phyloP scores from a whole-genome alignment of 2,329 filamentous ascomycete species.

The Aspergillus aculeatinus region DNA sequence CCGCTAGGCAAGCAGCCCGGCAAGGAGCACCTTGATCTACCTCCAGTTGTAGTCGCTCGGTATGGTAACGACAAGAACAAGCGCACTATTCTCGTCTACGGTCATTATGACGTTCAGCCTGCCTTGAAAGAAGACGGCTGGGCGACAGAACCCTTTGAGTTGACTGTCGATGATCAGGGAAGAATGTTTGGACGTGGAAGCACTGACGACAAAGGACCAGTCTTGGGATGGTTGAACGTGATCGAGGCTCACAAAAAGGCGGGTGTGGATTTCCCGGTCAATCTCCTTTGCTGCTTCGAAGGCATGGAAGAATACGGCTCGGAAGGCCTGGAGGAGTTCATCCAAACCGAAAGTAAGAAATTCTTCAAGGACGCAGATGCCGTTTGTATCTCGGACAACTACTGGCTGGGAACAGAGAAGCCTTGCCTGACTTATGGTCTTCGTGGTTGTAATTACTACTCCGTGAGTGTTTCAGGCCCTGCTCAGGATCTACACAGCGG shows the following conservation, averaged over 20 bases:
- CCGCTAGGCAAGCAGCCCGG: constrained; percentile 88
- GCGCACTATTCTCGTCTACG: constrained; percentile 93
- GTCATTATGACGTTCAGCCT: constrained; percentile 98
- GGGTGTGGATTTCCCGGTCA: constrained; percentile 91
- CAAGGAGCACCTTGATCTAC: constrained; percentile 85
- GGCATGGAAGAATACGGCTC: constrained; percentile 99
- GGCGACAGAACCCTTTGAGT: constrained; percentile 89
- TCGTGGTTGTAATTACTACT: constrained; percentile 97
- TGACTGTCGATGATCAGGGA: constrained; percentile 83
- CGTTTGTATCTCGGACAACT: constrained; percentile 98
- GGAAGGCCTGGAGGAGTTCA: constrained; percentile 92
- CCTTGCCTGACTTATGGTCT: constrained; percentile 97
- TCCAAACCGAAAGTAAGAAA: constrained; percentile 83
- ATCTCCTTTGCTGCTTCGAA: constrained; percentile 98
- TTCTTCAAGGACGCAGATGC: constrained; percentile 96
- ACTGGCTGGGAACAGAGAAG: constrained; percentile 99
- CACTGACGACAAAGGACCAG: constrained; percentile 97
- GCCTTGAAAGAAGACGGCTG: constrained; percentile 91
- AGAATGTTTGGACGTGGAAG: constrained; percentile 95
- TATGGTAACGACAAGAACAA: constrained; percentile 92
- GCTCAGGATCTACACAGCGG: constrained; percentile 94
- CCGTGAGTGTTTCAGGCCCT: constrained; percentile 83
- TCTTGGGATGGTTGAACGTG: constrained; percentile 95
- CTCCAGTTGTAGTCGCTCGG: constrained; percentile 85
- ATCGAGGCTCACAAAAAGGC: constrained; percentile 98